These are phyloP conservation scores for Plasmodium berghei DNA, from an alignment of 169 alveolate species.

Conservation along the genomic window DNA sequence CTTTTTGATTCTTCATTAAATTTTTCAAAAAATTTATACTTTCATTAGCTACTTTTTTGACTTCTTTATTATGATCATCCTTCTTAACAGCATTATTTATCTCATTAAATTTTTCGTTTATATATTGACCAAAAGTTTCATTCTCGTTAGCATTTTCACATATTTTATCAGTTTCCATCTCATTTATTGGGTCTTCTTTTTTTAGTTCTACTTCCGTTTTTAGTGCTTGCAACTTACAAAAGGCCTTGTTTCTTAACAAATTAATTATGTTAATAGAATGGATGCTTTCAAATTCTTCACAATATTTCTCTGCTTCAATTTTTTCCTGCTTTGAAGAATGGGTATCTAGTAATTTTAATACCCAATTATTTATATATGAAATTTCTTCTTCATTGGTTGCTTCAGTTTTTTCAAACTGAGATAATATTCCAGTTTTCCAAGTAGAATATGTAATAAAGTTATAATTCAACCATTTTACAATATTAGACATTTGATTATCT, in stretches of 20 bases:
- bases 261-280: constrained; percentile 72
- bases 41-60: constrained; percentile 72
- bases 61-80: constrained; percentile 13
- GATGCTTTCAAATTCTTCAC: constrained; percentile 58
- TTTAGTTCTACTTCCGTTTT: constrained; percentile 61
- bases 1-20: constrained; percentile 75
- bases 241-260: constrained; percentile 69
- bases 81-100: background rate
- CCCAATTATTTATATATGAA: constrained; percentile 73
- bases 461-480: constrained; percentile 66
- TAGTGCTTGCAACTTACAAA: constrained; percentile 67
- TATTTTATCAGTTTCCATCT: background rate
- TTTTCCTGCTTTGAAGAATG: constrained; percentile 72
- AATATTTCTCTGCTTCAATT: constrained; percentile 51
- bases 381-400: constrained; percentile 66
- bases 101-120: no score
- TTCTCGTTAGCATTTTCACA: background rate
- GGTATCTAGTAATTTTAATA: constrained; percentile 49
- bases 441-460: constrained; percentile 28
- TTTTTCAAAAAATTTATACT: constrained; percentile 66
- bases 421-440: constrained; percentile 72
- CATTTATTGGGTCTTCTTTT: background rate
- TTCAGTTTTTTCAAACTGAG: constrained; percentile 68
- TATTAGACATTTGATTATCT: constrained; percentile 59
- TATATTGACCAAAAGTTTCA: background rate